Evolutionary conservation across 2,329 filamentous ascomycete genomes (phyloP), one percentile per base, ranked within the genome.

Genomic region (Verticillium nubilum): DNA sequence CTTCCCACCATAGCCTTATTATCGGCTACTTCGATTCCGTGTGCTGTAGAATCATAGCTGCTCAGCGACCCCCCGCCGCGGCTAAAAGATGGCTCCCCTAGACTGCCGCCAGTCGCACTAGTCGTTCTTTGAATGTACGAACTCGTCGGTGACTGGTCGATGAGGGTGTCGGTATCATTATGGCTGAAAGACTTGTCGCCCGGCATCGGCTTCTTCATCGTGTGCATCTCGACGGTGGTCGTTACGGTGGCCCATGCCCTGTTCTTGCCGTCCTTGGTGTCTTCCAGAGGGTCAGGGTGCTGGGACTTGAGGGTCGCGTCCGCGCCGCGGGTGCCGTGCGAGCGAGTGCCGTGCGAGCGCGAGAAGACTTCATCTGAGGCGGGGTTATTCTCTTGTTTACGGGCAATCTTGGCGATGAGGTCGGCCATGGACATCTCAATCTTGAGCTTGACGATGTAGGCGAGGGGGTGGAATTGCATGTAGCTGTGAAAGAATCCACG

Each of bases 371-470:
- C 25, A 13, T 28, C 25, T 5, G 25, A 26, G 52, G 52, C 52
- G 1, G 52, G 31, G 33, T 56, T 56, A 13, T 26, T 26, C 4
- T 42, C 23, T 2, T 28, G 54, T 50, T 54, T 52, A 23, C 58
- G 62, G 5, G 68, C 68, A 25, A 77, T 69, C 60, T 61, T 61
- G 26, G 53, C 60, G 62, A 83, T 82, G 15, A 83, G 75, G 53
- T 78, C 76, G 59, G 80, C 79, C 79, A 83, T 82, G 5, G 76
- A 76, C 74, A 83, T 77, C 65, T 83, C 80, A 63, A 83, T 82
- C 63, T 83, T 78, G 52, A 83, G 73, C 58, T 83, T 83, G 53
- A 82, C 78, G 15, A 78, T 73, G 64, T 82, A 83, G 15, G 78
- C 79, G 2, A 82, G 68, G 0, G 80, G 80, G 56, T 82, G 79